These are phyloP conservation scores for Stemphylium lycopersici DNA, from an alignment of 2,329 filamentous ascomycete species.

Conservation along the genomic window DNA sequence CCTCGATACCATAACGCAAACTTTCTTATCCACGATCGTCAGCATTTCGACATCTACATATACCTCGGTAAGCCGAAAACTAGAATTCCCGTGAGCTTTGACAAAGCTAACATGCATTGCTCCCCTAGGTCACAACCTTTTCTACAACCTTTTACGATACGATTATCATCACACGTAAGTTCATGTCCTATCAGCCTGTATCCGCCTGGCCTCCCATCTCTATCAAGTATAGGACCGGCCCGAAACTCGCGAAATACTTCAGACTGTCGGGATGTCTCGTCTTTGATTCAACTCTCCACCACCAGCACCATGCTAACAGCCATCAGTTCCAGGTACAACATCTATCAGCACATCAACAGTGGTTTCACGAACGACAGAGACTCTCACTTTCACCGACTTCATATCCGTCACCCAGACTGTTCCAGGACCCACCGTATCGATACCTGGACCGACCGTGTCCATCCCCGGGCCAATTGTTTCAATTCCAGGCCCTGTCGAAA, in stretches of 20 bases:
- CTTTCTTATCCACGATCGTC: conserved; percentile 19
- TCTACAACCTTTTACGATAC: conserved; percentile 6
- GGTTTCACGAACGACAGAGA: conserved; percentile 16
- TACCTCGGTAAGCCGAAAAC: conserved; percentile 9
- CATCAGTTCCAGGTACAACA: conserved; percentile 13
- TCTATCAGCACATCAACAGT: conserved; percentile 18
- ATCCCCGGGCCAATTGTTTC: conserved; percentile 9
- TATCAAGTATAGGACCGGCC: background rate
- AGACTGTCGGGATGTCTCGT: too few relatives aligned
- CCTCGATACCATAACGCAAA: conserved; percentile 15
- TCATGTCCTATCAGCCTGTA: background rate
- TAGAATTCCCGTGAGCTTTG: background rate
- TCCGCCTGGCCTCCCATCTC: background rate
- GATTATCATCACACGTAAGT: conserved; percentile 10
- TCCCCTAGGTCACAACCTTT: conserved; percentile 7
- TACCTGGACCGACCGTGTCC: conserved; percentile 15
- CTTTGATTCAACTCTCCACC: background rate
- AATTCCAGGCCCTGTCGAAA: conserved; percentile 25
- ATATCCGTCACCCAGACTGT: conserved; percentile 11
- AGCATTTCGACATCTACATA: conserved; percentile 28
- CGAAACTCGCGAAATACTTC: background rate
- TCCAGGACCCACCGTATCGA: conserved; percentile 11
- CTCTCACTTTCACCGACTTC: conserved; percentile 9
- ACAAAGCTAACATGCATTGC: background rate
- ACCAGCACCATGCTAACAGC: background rate